Conservation (phyloP, 257 asterid species). For the Lycium ferocissimum region DNA sequence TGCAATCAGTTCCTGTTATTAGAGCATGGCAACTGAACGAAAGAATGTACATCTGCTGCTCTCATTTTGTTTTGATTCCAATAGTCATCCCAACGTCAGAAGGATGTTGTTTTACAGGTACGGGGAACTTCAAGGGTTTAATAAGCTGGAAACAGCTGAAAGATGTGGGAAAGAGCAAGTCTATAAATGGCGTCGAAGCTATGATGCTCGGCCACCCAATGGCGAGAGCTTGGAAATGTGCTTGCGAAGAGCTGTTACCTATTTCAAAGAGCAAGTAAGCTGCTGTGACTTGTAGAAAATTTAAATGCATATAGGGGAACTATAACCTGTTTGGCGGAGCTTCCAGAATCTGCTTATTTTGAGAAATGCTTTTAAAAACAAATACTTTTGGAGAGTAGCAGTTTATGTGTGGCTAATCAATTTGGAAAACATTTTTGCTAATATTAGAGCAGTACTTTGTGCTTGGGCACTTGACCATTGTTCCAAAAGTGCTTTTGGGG, state of each 20-base stretch:
- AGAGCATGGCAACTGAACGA: constrained; percentile 96
- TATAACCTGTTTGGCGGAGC: no score
- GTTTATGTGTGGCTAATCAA: no score
- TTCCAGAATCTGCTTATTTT: no score
- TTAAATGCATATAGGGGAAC: neutral
- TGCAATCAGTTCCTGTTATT: constrained; percentile 75
- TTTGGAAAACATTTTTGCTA: no score
- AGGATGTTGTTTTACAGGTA: constrained; percentile 56
- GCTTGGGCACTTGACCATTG: no score
- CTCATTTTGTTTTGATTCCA: constrained; percentile 12
- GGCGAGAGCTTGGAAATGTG: constrained; percentile 99
- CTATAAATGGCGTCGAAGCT: constrained; percentile 91
- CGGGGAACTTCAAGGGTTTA: constrained; percentile 89
- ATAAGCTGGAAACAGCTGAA: constrained; percentile 90
- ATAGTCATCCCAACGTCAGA: neutral
- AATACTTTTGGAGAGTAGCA: no score
- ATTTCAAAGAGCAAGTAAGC: constrained; percentile 80
- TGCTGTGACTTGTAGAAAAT: neutral
- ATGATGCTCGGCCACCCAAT: constrained; percentile 87
- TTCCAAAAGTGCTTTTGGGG: no score
- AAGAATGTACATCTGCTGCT: constrained; percentile 65
- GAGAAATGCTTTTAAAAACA: no score
- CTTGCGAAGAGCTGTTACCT: constrained; percentile 88
- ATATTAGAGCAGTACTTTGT: no score
- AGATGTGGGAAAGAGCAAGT: constrained; percentile 86